These are phyloP conservation scores for Ploettnerulaceae sp. DNA, from an alignment of 2,329 filamentous ascomycete species.

Conservation along the genomic window DNA sequence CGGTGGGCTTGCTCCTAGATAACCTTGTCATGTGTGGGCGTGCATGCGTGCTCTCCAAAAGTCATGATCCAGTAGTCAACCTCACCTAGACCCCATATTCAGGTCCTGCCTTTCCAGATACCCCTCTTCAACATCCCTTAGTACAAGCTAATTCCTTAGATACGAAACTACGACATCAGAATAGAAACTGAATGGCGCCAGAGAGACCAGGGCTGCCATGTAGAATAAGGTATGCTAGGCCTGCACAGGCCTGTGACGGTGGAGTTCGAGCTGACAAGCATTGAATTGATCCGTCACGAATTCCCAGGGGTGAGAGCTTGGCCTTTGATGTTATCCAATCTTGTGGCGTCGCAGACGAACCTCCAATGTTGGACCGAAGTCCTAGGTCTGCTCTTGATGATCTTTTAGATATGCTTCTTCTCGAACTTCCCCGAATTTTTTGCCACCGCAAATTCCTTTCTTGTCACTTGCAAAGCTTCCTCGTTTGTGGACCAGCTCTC, in stretches of 20 bases:
- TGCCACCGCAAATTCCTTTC: constrained; percentile 15
- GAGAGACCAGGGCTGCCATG: constrained; percentile 23
- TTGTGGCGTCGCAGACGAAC: constrained; percentile 31
- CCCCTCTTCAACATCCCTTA: constrained; percentile 4
- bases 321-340: constrained; percentile 25
- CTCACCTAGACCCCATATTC: not conserved
- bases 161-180: constrained; percentile 25
- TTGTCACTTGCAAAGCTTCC: constrained; percentile 7
- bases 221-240: constrained; percentile 25
- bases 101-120: not conserved
- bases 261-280: constrained; percentile 28
- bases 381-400: constrained; percentile 23
- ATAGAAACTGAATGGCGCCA: constrained; percentile 28
- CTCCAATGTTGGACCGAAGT: constrained; percentile 24
- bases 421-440: constrained; percentile 21
- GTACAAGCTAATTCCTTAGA: constrained; percentile 6
- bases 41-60: not conserved
- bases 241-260: constrained; percentile 23
- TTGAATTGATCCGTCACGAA: constrained; percentile 27
- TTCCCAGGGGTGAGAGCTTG: constrained; percentile 20
- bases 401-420: constrained; percentile 25
- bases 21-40: not conserved
- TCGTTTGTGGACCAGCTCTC: constrained; percentile 8
- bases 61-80: not conserved
- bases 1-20: not conserved